Percentiles rank a stretch among this genome's conserved stretches.
Conservation (phyloP, 257 asterid genomes). For the Hygrophila difformis region DNA sequence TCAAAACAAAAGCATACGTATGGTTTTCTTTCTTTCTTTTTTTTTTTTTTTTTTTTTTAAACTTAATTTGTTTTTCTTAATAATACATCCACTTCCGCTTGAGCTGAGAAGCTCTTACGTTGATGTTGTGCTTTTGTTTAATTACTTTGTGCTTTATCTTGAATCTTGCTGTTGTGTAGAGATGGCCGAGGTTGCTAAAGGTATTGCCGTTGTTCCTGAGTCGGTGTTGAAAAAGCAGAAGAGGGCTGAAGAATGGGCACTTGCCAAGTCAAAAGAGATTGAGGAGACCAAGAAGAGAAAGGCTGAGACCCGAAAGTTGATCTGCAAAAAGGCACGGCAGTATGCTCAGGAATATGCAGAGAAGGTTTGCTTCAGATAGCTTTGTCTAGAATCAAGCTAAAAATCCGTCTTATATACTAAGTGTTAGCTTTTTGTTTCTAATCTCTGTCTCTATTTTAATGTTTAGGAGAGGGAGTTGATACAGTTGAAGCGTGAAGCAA, state of each 20-base stretch:
- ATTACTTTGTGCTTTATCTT: too few species aligned
- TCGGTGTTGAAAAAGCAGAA: constrained; percentile 44
- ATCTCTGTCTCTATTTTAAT: neutral
- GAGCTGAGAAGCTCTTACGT: too few species aligned
- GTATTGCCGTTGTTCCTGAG: constrained; percentile 32
- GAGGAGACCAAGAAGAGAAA: constrained; percentile 31
- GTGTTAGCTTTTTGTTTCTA: too few species aligned
- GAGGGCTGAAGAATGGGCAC: constrained; percentile 55
- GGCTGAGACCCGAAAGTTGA: constrained; percentile 33
- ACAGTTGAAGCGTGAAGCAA: constrained; percentile 52
- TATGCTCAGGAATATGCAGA: constrained; percentile 36
- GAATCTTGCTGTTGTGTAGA: constrained; percentile 1
- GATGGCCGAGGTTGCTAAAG: constrained; percentile 30
- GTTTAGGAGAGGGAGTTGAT: constrained; percentile 39
- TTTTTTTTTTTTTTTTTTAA: too few species aligned
- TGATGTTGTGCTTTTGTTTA: too few species aligned
- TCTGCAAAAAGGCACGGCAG: constrained; percentile 33
- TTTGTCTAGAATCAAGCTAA: neutral
- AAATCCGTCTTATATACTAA: too few species aligned
- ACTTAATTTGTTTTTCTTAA: too few species aligned
- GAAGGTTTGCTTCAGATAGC: constrained; percentile 18
- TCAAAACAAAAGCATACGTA: too few species aligned
- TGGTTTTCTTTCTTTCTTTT: too few species aligned
- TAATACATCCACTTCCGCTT: too few species aligned
- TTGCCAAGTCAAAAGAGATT: constrained; percentile 37